phyloP scores from a whole-genome alignment of 257 asterid genomes.

The Scutellaria baicalensis region DNA sequence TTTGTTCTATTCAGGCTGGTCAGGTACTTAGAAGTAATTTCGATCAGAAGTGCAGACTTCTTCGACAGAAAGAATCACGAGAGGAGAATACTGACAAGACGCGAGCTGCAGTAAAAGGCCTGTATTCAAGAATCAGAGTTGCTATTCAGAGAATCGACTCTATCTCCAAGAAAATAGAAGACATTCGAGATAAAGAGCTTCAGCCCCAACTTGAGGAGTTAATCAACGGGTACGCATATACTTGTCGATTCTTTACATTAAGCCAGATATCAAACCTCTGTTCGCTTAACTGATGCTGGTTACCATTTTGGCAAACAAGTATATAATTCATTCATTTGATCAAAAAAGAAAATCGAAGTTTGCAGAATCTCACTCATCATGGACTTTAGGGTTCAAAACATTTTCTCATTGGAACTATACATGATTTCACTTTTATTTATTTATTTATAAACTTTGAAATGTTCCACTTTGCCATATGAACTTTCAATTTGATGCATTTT shows the following conservation, averaged over 20 bases:
- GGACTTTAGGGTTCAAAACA: neutral
- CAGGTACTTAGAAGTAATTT: slow-evolving; percentile 57
- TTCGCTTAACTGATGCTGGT: neutral
- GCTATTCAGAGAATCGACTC: slow-evolving; percentile 85
- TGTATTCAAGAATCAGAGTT: slow-evolving; percentile 81
- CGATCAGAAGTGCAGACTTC: slow-evolving; percentile 72
- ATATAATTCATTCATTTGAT: neutral
- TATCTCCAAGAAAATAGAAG: slow-evolving; percentile 82
- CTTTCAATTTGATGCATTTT: too few species aligned
- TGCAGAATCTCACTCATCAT: neutral
- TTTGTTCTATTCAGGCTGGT: slow-evolving; percentile 52
- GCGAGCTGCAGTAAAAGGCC: slow-evolving; percentile 87
- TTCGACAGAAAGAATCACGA: slow-evolving; percentile 72
- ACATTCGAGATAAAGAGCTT: slow-evolving; percentile 77
- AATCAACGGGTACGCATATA: slow-evolving; percentile 70
- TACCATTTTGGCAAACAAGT: neutral
- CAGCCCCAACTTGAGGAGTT: slow-evolving; percentile 98
- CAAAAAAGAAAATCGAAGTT: neutral
- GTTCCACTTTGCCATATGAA: too few species aligned
- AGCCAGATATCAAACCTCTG: neutral
- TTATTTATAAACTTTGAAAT: too few species aligned
- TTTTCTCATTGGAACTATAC: too few species aligned
- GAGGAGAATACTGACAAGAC: slow-evolving; percentile 69
- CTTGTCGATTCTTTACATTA: neutral
- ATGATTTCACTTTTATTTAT: too few species aligned